Evolutionary conservation across 2,329 filamentous ascomycete genomes (phyloP).

Genomic region (Ophiostoma tasmaniense): DNA sequence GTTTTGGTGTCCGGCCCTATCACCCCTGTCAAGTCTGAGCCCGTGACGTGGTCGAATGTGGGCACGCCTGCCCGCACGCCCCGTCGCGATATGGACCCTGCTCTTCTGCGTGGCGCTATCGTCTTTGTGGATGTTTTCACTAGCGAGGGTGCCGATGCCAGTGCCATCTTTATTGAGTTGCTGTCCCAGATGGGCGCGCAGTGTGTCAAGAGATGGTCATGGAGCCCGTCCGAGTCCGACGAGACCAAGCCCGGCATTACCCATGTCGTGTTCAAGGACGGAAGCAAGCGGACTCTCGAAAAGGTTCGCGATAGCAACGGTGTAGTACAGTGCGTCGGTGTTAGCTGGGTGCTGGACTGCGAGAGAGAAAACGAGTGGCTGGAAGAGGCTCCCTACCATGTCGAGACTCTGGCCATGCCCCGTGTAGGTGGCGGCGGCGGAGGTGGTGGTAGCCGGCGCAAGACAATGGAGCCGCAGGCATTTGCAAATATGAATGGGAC

Average conservation of each 20-base stretch:
- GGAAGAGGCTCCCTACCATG: conserved; percentile 59
- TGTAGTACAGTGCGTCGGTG: conserved; percentile 75
- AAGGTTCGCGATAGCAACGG: conserved; percentile 67
- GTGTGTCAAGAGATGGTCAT: conserved; percentile 67
- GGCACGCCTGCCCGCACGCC: conserved; percentile 51
- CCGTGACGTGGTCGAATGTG: conserved; percentile 40
- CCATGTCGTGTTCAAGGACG: conserved; percentile 86
- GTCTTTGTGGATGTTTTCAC: conserved; percentile 81
- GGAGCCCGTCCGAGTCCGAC: conserved; percentile 47
- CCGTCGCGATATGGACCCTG: conserved; percentile 43
- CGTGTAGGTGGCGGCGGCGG: conserved; percentile 38
- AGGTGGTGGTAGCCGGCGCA: conserved; percentile 51
- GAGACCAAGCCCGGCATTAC: conserved; percentile 62
- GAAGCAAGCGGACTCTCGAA: conserved; percentile 68
- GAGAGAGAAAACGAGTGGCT: conserved; percentile 70
- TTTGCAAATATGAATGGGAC: conserved; percentile 60
- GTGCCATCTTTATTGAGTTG: conserved; percentile 67
- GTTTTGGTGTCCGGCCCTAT: conserved; percentile 25
- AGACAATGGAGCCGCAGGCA: conserved; percentile 71
- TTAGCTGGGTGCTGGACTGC: conserved; percentile 81
- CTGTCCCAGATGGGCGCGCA: conserved; percentile 73
- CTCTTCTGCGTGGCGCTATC: conserved; percentile 59
- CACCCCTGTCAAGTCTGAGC: conserved; percentile 41
- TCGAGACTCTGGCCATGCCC: conserved; percentile 59
- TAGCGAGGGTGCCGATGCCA: conserved; percentile 71